These are phyloP conservation scores for Ascoidea tarda DNA, from an alignment of 805 yeast species.

Conservation along the genomic window DNA sequence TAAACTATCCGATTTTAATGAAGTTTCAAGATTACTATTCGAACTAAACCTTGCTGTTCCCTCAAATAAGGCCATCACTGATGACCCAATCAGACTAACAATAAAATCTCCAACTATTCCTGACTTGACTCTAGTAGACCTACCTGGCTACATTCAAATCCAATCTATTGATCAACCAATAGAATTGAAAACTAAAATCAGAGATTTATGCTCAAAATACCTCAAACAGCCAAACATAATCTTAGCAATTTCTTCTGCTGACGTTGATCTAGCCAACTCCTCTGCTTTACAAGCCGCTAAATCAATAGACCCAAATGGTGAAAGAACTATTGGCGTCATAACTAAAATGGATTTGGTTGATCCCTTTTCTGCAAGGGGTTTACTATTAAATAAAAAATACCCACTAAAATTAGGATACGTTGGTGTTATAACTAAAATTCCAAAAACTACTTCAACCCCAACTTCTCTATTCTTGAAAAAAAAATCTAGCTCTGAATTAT, in stretches of 20 bases:
- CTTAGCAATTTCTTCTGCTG: conserved; percentile 93
- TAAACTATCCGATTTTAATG: conserved; percentile 74
- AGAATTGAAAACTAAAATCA: conserved; percentile 65
- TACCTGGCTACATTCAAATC: conserved; percentile 95
- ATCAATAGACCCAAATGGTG: conserved; percentile 83
- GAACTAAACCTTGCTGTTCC: conserved; percentile 93
- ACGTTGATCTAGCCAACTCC: conserved; percentile 94
- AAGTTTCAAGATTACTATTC: conserved; percentile 73
- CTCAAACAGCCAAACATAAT: conserved; percentile 87
- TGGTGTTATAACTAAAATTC: conserved; percentile 88
- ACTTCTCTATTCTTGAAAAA: conserved; percentile 15
- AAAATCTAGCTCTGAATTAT: conserved; percentile 14
- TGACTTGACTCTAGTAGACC: conserved; percentile 83
- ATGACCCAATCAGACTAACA: conserved; percentile 86
- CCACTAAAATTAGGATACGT: conserved; percentile 96
- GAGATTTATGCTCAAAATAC: conserved; percentile 71
- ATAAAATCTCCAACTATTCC: conserved; percentile 86
- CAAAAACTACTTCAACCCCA: conserved; percentile 18
- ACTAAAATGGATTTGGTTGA: conserved; percentile 88
- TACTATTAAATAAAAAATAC: conserved; percentile 66
- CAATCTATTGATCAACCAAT: conserved; percentile 95
- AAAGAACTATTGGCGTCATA: conserved; percentile 90
- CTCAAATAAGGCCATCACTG: conserved; percentile 69
- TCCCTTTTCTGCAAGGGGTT: conserved; percentile 52
- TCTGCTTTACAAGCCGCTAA: conserved; percentile 88